Base-by-base conservation (phyloP, 164 flowering plant species). In the Pachysandra terminalis region DNA sequence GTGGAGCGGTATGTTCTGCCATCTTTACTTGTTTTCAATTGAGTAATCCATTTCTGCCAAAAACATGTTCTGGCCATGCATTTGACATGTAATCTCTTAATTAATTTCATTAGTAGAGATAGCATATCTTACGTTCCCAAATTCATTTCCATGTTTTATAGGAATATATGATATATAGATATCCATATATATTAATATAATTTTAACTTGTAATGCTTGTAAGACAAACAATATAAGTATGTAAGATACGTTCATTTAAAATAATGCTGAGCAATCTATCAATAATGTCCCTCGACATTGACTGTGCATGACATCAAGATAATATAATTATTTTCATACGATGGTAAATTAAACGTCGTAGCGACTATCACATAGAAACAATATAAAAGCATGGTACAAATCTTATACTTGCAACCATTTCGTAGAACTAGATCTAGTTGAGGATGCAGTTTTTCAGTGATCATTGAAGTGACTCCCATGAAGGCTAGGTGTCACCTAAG, bases 1-100 rank as follows among this genome's bases (percentile, higher is more conserved):
- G 90, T 84, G 96, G 97, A 76, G 97, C 95, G 70, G 98, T 91
- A 79, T 68, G 93, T 71, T 61, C 54, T 54, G 4, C 67, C 24
- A 48, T 9, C 21, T 59, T n/a, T n/a, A n/a, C n/a, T n/a, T n/a
- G n/a, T n/a, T n/a, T 1, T 45, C 22, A 51, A 51, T 27, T 27
- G 45, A 24, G 22, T 66, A 25, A 37, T 19, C 22, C 15, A 24
- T 15, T 0, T 6, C 32, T 5, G 26, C 40, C 1, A 52, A 60
- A 32, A 53, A 58, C 16, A 32, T 57, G 37, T 49, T 37, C 9
- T 54, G n/a, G 15, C 56, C 60, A 21, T 22, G 25, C 1, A 13
- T 25, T 48, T 22, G 14, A 21, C 16, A 32, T 54, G 51, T 45
- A 45, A 45, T 45, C 51, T 45, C 17, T 1, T 5, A 10, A 45